phyloP scores from a whole-genome alignment of 1,139 yeast genomes.

The Scheffersomyces segobiensis region DNA sequence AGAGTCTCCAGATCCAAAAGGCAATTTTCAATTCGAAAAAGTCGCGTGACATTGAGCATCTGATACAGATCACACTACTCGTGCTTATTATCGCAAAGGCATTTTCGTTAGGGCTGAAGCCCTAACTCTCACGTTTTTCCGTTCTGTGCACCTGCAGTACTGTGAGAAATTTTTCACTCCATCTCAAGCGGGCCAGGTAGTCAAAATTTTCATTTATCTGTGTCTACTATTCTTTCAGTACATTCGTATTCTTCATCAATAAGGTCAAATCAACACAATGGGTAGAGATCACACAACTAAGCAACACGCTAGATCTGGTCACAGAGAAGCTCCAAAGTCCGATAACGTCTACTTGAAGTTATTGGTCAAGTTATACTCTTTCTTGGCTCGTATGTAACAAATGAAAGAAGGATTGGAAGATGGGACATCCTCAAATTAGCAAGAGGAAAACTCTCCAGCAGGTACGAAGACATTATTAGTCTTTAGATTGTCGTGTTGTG shows the following conservation, averaged over 20 bases:
- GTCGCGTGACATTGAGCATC: neutral
- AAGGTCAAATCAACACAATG: constrained; percentile 48
- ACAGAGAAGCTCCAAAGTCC: constrained; percentile 99
- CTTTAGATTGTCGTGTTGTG: neutral
- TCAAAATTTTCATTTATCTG: neutral
- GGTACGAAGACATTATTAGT: neutral
- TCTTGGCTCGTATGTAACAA: constrained; percentile 93
- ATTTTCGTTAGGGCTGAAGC: neutral
- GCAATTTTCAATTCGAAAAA: neutral
- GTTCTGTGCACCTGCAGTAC: neutral
- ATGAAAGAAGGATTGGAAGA: constrained; percentile 3
- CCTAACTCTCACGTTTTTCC: neutral
- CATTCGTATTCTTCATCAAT: constrained; percentile 11
- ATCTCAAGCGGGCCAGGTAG: neutral
- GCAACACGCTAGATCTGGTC: constrained; percentile 94
- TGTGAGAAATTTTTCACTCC: neutral
- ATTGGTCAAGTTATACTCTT: constrained; percentile 96
- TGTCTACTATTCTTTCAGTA: neutral
- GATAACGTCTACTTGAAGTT: constrained; percentile 98
- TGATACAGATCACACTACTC: neutral
- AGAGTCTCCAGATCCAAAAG: neutral
- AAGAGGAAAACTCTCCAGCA: neutral
- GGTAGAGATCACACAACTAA: constrained; percentile 98
- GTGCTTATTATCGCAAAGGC: neutral
- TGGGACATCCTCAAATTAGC: constrained; percentile 1